Base-by-base conservation (phyloP, 345 rosid species). In the Aegle marmelos region DNA sequence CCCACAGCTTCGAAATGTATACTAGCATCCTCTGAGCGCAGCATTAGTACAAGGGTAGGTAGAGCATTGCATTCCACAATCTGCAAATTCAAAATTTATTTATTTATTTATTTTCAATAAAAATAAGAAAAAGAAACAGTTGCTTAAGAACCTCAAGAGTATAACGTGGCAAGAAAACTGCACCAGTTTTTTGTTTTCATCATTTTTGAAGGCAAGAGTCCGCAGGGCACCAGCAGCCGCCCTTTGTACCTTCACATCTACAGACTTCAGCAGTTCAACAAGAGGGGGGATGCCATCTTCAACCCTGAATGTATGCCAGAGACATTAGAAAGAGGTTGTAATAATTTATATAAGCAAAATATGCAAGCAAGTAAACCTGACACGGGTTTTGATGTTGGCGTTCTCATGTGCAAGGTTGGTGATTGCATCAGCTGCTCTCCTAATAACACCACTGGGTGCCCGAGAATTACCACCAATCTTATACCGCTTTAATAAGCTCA, bases 181-280 rank as follows among this genome's bases (percentile, higher is more conserved):
- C 65, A 91, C 98, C 92, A 80, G 88, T 75, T 63, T 87, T 82
- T 89, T 89, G 77, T 92, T 92, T 73, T 92, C 95, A 37, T 92
- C 90, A 74, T 92, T 92, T 83, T 88, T 86, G 72, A 88, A 94
- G 36, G 95, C 91, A 81, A 94, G 87, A 33, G 94, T 85, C 54
- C 91, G 81, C 78, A 94, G 76, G 59, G 94, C 93, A 78, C 89
- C 93, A n/a, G 94, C 98, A 74, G 93, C 93, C 70, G 97, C 93
- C 72, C 90, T 88, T 79, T 89, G 98, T 30, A 94, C 95, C 83
- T 91, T 89, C 3, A 45, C 37, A 79, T 94, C 94, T 67, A 70
- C 56, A 68, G 74, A 82, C 80, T 87, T 75, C 16, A 91, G 90
- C 82, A 92, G 83, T 78, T 92, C 89, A 57, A 91, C 97, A 67